Base-by-base conservation (phyloP, 306 rosid genomes). In the Cicer judaicum region DNA sequence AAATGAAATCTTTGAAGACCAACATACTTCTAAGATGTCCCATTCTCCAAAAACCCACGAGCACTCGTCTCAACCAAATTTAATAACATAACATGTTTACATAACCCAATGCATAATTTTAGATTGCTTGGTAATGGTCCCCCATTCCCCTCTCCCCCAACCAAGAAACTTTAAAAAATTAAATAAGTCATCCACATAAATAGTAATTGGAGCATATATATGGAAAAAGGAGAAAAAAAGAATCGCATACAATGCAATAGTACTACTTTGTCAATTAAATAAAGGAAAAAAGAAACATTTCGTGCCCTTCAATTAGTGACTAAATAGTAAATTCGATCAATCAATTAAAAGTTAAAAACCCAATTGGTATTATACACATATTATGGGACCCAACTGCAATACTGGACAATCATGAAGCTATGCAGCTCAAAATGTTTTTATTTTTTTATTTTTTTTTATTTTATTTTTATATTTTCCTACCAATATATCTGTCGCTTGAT, bases 31-130 rank as follows among this genome's bases (percentile, higher is more conserved):
- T 79, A 84, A 83, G 72, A 85, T 84, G 93, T 91, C 94, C 84
- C 96, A 85, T 86, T 94, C 88, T 88, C 86, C 98, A 75, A 91
- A 89, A 91, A 83, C 91, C 97, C 98, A 91, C 97, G 98, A 92
- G 93, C 97, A 86, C 88, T 85, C 87, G 64, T 87, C 88, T 84
- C 77, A 82, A 80, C 61, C 80, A 70, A 78, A 83, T 79, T 84
- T 74, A 80, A 79, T 79, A 60, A 13, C 29, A 7, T 41, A 74
- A 72, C 10, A 70, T 82, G 83, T 85, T 86, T 86, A 73, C 92
- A 69, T 71, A 77, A 72, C 86, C 89, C 89, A 34, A 80, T 72
- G 79, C 83, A 81, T 64, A 61, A 76, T 78, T 88, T 84, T 84
- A 82, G 89, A 88, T 83, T 86, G 84, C 79, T 82, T 60, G 15